These are phyloP conservation scores for Sporothrix phasma DNA, from an alignment of 2,329 filamentous ascomycete genomes.

Conservation along the genomic window DNA sequence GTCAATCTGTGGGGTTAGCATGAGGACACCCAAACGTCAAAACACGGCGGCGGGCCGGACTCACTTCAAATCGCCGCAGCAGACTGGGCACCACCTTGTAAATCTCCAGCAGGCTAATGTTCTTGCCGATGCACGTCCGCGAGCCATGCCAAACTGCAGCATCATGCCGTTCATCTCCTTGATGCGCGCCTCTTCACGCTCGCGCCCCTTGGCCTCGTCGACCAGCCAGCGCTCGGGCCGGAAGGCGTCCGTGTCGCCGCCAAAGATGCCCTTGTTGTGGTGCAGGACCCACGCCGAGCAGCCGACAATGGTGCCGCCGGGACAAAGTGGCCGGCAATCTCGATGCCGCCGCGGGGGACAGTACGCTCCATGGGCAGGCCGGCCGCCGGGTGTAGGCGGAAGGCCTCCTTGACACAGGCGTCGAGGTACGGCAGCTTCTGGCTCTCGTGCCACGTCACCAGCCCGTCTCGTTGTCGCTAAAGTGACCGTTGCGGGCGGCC, in stretches of 20 bases:
- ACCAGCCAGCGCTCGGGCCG: slow-evolving; percentile 58
- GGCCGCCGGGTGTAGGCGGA: slow-evolving; percentile 64
- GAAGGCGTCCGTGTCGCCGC: slow-evolving; percentile 54
- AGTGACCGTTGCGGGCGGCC: slow-evolving; percentile 42
- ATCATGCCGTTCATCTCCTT: slow-evolving; percentile 60
- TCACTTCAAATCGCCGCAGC: slow-evolving; percentile 53
- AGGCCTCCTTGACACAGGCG: slow-evolving; percentile 67
- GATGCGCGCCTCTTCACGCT: slow-evolving; percentile 41
- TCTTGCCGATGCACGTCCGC: slow-evolving; percentile 61
- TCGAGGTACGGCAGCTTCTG: slow-evolving; percentile 67
- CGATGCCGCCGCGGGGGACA: slow-evolving; percentile 53
- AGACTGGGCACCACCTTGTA: slow-evolving; percentile 53
- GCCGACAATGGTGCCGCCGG: slow-evolving; percentile 63
- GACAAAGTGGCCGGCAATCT: slow-evolving; percentile 53
- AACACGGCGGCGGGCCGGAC: slow-evolving; percentile 18
- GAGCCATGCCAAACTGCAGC: slow-evolving; percentile 64
- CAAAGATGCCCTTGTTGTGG: slow-evolving; percentile 56
- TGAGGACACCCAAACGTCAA: not conserved
- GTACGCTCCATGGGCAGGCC: slow-evolving; percentile 65
- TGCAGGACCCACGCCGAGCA: slow-evolving; percentile 69
- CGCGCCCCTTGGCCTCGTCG: slow-evolving; percentile 28
- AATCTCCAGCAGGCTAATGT: slow-evolving; percentile 52
- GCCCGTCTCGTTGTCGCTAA: slow-evolving; percentile 44
- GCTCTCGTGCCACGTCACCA: slow-evolving; percentile 59
- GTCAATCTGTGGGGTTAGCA: slow-evolving; percentile 33